Evolutionary conservation across 208 protist species (phyloP), one percentile per base, ranked within the genome.

Genomic region (Leishmania lainsoni): DNA sequence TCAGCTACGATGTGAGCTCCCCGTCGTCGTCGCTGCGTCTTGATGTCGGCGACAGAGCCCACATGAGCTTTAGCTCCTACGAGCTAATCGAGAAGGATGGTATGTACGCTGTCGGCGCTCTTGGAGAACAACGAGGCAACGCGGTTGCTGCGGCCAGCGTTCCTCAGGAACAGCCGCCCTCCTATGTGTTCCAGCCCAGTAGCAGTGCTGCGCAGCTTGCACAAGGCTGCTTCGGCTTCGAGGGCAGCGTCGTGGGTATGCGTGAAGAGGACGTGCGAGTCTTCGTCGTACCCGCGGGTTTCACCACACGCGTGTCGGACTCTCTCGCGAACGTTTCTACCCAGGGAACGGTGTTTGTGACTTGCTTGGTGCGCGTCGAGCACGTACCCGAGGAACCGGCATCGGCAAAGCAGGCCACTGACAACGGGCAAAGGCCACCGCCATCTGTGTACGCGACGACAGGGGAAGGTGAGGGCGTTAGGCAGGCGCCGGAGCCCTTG

Each of bases 201-300:
- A 59, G 74, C n/a, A 91, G 89, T n/a, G 65, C 80, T 8, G 80
- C 86, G 72, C 76, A 86, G 26, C 87, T 92, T 20, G 80, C 76
- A n/a, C 65, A 81, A 9, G 82, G 81, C 49, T 80, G 75, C 63
- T 83, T 87, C 10, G 93, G 93, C 39, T 96, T 96, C 69, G 93
- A 96, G 79, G 87, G 84, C 59, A 84, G 81, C 79, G 84, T 94
- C 3, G 71, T 90, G 35, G 91, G 91, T 49, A 89, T 94, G 87
- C 81, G 84, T 51, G 93, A 94, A 75, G 91, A 87, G 14, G 84
- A 83, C 39, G 56, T 79, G 32, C 86, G 90, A 5, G 85, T 86
- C 17, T 80, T 96, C 29, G 85, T 94, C 39, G 82, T 94, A 6
- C 85, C 85, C 4, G 76, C 80, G 32, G 85, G 83, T 48, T 81